Percentiles rank a stretch among this genome's conserved stretches.
Evolutionary conservation across 768 basidiomycete genomes (phyloP).

Genomic region (Pluteus cervinus): DNA sequence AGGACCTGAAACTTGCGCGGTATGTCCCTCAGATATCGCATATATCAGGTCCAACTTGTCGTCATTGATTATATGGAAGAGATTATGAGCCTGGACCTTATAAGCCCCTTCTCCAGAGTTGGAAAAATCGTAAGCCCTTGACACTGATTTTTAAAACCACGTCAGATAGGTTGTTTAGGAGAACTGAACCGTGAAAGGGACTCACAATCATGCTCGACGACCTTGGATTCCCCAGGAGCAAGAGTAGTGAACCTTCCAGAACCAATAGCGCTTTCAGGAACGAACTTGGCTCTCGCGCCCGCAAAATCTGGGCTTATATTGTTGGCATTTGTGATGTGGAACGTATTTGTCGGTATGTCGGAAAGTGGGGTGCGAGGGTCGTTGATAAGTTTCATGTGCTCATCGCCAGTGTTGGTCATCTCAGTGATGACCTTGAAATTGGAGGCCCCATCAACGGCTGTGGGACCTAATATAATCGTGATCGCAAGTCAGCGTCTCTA

Average conservation of each 20-base stretch:
- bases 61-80: constrained; percentile 35
- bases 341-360: constrained; percentile 35
- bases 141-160: constrained; percentile 31
- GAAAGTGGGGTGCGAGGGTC: constrained; percentile 35
- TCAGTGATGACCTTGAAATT: constrained; percentile 34
- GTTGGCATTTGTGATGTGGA: constrained; percentile 26
- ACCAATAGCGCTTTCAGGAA: constrained; percentile 23
- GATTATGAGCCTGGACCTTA: constrained; percentile 31
- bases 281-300: constrained; percentile 39
- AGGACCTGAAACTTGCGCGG: constrained; percentile 23
- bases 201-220: constrained; percentile 34
- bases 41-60: constrained; percentile 24
- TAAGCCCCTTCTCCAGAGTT: constrained; percentile 30
- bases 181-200: constrained; percentile 3
- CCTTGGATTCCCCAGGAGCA: constrained; percentile 29
- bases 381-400: constrained; percentile 39
- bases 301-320: constrained; percentile 31
- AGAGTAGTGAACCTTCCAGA: constrained; percentile 29
- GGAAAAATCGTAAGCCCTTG: constrained; percentile 42
- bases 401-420: constrained; percentile 39
- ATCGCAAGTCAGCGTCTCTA: too few species aligned
- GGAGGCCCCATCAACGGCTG: constrained; percentile 26
- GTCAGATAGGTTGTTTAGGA: background rate
- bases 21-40: constrained; percentile 24
- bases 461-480: too few species aligned